Evolutionary conservation across 2,329 filamentous ascomycete species (phyloP), one percentile per base, ranked within the genome.

Genomic region (Diaporthe australafricana): DNA sequence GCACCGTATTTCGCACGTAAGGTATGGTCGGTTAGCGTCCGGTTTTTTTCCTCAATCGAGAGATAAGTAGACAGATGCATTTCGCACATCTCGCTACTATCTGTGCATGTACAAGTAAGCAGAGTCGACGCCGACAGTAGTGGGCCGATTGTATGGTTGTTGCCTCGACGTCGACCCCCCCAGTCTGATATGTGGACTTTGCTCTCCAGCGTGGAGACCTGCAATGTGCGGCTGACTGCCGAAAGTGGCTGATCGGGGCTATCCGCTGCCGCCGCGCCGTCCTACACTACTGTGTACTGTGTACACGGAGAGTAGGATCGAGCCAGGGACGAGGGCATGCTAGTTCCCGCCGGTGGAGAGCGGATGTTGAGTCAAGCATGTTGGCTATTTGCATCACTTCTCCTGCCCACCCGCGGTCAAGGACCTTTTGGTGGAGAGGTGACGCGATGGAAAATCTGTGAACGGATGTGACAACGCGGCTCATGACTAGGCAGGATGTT

Each of bases 231-330:
- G 57, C 57, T 63, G 57, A 65, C 42, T 65, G 45, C 60, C 45
- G 60, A 50, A n/a, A 25, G 60, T 65, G 45, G 60, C 30, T 65
- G 60, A 50, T 38, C 60, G 60, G 60, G 60, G 60, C 60, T 35
- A 63, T 42, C 60, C 60, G 60, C 60, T 7, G 22, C 27, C 42
- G 60, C 25, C 16, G 38, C 17, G 40, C 56, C 38, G 56, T 62
- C 38, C 25, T 62, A 35, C 32, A 35, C 32, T 35, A 35, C 32
- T 5, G 5, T 9, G 32, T 35, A 11, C 22, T 57, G 55, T 17
- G 35, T 20, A 60, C 9, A 60, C 22, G 55, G 55, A 32, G 27
- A 22, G 57, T 48, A 35, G 57, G 27, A 35, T 48, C 57, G 27
- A 65, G 25, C 42, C 42, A 50, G 30, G n/a, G 50, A 63, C n/a